Percentiles rank a stretch among this genome's conserved stretches.
Conservation (phyloP, 1,139 yeast genomes). For the Protomyces pachydermus region DNA sequence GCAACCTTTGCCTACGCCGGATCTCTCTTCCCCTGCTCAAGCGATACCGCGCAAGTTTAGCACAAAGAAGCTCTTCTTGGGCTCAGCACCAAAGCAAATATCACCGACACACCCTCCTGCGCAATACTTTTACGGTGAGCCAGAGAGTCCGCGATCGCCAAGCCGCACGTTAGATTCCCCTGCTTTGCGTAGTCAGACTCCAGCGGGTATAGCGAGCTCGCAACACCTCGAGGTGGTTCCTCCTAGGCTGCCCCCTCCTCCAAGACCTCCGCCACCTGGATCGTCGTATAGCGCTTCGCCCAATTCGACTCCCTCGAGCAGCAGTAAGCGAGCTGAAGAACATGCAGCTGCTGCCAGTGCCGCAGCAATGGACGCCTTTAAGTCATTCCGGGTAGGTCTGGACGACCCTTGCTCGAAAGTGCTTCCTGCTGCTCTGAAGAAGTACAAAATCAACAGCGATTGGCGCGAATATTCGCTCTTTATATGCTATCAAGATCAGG, state of each 20-base stretch:
- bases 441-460: slow-evolving; percentile 76
- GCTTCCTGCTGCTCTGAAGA: slow-evolving; percentile 80
- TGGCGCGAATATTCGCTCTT: slow-evolving; percentile 88
- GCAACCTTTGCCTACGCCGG: slow-evolving; percentile 46
- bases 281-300: neutral
- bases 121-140: slow-evolving; percentile 14
- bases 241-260: slow-evolving; percentile 11
- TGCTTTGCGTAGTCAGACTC: neutral
- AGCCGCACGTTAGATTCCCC: neutral
- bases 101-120: slow-evolving; percentile 22
- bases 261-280: slow-evolving; percentile 26
- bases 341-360: neutral
- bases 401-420: slow-evolving; percentile 91
- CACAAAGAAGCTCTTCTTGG: slow-evolving; percentile 26
- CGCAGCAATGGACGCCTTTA: slow-evolving; percentile 57
- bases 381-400: slow-evolving; percentile 78
- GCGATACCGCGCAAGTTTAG: slow-evolving; percentile 13
- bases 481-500: slow-evolving; percentile 65
- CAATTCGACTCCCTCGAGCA: neutral
- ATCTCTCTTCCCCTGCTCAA: slow-evolving; percentile 25
- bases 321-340: neutral
- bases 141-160: slow-evolving; percentile 18
- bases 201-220: neutral
- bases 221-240: neutral
- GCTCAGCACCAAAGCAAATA: slow-evolving; percentile 15